Conservation (phyloP, 805 yeast genomes). For the Candida adriatica region DNA sequence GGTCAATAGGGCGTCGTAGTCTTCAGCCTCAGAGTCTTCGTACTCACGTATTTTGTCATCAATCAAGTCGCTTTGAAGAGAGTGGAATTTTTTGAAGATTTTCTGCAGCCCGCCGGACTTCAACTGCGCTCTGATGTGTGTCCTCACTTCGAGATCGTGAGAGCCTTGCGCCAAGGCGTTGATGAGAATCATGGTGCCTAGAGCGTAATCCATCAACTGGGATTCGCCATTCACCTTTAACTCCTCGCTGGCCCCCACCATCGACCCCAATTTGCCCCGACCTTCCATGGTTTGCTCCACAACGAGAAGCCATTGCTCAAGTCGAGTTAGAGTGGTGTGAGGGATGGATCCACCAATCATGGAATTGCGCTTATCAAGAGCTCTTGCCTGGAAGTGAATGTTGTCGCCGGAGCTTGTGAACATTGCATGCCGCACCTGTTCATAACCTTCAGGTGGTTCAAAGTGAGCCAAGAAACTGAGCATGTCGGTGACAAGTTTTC, state of each 20-base stretch:
- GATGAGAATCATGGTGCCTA: constrained; percentile 63
- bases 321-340: constrained; percentile 34
- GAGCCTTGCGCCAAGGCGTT: constrained; percentile 49
- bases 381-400: constrained; percentile 24
- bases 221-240: constrained; percentile 52
- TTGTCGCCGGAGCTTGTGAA: constrained; percentile 23
- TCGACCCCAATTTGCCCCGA: constrained; percentile 81
- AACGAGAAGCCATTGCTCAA: constrained; percentile 65
- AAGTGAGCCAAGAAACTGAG: constrained; percentile 48
- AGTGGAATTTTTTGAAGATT: constrained; percentile 44
- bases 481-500: constrained; percentile 76
- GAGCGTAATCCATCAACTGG: constrained; percentile 61
- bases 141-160: constrained; percentile 34
- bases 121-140: constrained; percentile 53
- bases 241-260: constrained; percentile 90
- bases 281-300: constrained; percentile 72
- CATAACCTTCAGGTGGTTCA: constrained; percentile 41
- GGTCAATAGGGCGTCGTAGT: constrained; percentile 37
- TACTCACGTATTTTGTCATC: constrained; percentile 62
- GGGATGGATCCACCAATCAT: constrained; percentile 16
- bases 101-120: constrained; percentile 49
- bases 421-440: constrained; percentile 41
- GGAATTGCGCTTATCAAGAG: constrained; percentile 30
- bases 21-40: constrained; percentile 48
- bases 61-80: constrained; percentile 49